Conservation (phyloP, 176 grass and related monocot genomes). For the Ensete glaucum region DNA sequence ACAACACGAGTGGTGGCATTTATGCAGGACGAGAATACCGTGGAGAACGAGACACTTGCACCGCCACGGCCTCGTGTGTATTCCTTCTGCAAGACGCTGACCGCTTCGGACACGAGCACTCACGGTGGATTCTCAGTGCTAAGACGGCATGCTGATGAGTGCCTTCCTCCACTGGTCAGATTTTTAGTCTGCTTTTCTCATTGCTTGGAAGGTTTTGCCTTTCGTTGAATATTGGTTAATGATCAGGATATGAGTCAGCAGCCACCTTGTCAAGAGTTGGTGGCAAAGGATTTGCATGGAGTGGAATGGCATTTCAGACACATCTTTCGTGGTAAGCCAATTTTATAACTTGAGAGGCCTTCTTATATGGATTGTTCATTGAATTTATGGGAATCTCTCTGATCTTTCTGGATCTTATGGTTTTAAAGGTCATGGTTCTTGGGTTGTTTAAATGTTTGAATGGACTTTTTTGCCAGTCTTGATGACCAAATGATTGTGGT, state of each 20-base stretch:
- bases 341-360: no score
- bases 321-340: slow-evolving; percentile 66
- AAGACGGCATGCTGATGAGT: slow-evolving; percentile 78
- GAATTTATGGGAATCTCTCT: no score
- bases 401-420: no score
- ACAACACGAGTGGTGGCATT: background rate
- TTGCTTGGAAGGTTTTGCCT: background rate
- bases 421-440: no score
- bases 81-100: slow-evolving; percentile 96
- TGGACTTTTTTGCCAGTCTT: no score
- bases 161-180: slow-evolving; percentile 72
- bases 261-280: slow-evolving; percentile 81
- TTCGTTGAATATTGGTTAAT: slow-evolving; percentile 17
- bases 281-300: slow-evolving; percentile 80
- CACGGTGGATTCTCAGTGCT: slow-evolving; percentile 94
- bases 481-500: background rate
- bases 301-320: slow-evolving; percentile 88
- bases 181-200: background rate
- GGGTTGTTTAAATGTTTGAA: no score
- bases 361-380: no score
- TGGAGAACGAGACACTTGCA: slow-evolving; percentile 33
- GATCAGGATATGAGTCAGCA: slow-evolving; percentile 83
- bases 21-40: slow-evolving; percentile 46
- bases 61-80: slow-evolving; percentile 46
- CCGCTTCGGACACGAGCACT: slow-evolving; percentile 88